Percentiles rank a stretch among this genome's conserved stretches.
Conservation (phyloP, 176 grass and related monocot genomes). For the Oryza glumipatula region DNA sequence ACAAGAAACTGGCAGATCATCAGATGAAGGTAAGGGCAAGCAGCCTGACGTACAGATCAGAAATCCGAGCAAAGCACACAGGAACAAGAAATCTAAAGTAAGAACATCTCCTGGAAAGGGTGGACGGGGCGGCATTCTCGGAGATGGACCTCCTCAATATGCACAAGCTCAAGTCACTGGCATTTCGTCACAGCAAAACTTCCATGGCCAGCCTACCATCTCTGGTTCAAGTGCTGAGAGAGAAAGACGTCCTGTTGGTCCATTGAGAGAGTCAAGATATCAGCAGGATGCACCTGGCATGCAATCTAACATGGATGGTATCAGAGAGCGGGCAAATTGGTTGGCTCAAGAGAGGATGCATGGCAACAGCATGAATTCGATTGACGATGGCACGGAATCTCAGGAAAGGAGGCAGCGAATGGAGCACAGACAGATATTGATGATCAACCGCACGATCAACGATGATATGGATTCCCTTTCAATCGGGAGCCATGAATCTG, state of each 20-base stretch:
- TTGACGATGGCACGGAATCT: slow-evolving; percentile 24
- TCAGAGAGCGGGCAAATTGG: slow-evolving; percentile 24
- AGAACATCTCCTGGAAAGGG: slow-evolving; percentile 45
- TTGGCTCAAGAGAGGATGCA: slow-evolving; percentile 21
- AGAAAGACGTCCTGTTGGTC: slow-evolving; percentile 18
- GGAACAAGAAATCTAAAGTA: slow-evolving; percentile 49
- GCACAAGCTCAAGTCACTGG: slow-evolving; percentile 9
- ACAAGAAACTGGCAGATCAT: slow-evolving; percentile 46
- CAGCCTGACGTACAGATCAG: slow-evolving; percentile 24
- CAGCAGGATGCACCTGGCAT: neutral
- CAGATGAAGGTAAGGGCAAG: slow-evolving; percentile 48
- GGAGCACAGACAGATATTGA: slow-evolving; percentile 50
- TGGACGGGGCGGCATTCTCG: slow-evolving; percentile 29
- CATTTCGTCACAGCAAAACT: neutral
- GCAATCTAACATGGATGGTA: slow-evolving; percentile 13
- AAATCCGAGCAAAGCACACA: slow-evolving; percentile 43
- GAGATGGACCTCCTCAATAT: slow-evolving; percentile 33
- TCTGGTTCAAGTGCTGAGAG: slow-evolving; percentile 32
- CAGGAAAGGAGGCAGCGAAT: slow-evolving; percentile 35
- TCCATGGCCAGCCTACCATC: slow-evolving; percentile 9
- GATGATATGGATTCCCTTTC: slow-evolving; percentile 32
- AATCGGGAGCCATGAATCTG: slow-evolving; percentile 20
- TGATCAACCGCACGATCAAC: slow-evolving; percentile 51
- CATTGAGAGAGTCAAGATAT: slow-evolving; percentile 34
- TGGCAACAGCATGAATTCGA: slow-evolving; percentile 22